Conservation (phyloP, 1,284 basidiomycete genomes). For the Ceratobasidium sp. region DNA sequence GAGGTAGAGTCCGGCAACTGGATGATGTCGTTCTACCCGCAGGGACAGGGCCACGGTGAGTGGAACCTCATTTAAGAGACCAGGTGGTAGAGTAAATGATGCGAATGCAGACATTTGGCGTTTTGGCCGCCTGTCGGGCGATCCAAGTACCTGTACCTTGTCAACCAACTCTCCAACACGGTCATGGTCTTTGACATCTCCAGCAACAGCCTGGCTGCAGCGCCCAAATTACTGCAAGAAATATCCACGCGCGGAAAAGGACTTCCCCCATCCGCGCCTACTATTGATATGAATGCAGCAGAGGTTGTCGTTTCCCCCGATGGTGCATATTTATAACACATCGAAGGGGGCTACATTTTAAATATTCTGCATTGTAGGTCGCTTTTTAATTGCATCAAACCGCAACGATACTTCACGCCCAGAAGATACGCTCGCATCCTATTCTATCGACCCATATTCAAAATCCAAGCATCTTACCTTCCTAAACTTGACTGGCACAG, state of each 20-base stretch:
- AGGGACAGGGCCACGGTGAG: slow-evolving; percentile 22
- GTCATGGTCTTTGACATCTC: slow-evolving; percentile 25
- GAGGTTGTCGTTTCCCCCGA: slow-evolving; percentile 13
- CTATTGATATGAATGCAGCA: slow-evolving; percentile 1
- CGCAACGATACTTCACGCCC: slow-evolving; percentile 7
- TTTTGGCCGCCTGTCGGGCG: slow-evolving; percentile 26
- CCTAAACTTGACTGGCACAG: slow-evolving; percentile 3
- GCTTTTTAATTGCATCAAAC: slow-evolving; percentile 23
- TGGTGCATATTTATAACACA: background rate
- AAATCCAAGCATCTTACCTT: background rate
- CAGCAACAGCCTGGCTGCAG: background rate
- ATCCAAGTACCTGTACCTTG: background rate
- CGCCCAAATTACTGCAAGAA: slow-evolving; percentile 1
- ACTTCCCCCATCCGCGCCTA: slow-evolving; percentile 8
- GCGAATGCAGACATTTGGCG: slow-evolving; percentile 7
- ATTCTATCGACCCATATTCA: too few relatives aligned
- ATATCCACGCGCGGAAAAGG: slow-evolving; percentile 9
- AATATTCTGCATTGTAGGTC: background rate
- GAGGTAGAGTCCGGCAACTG: background rate
- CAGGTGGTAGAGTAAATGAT: too few relatives aligned
- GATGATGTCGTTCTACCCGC: slow-evolving; percentile 13
- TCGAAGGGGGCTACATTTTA: background rate
- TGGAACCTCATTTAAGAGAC: too few relatives aligned
- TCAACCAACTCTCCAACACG: slow-evolving; percentile 24
- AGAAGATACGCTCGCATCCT: slow-evolving; percentile 16